Evolutionary conservation across 495 filamentous ascomycete species (phyloP), one percentile per base, ranked within the genome.

Genomic region (Amphirosellinia nigrospora): DNA sequence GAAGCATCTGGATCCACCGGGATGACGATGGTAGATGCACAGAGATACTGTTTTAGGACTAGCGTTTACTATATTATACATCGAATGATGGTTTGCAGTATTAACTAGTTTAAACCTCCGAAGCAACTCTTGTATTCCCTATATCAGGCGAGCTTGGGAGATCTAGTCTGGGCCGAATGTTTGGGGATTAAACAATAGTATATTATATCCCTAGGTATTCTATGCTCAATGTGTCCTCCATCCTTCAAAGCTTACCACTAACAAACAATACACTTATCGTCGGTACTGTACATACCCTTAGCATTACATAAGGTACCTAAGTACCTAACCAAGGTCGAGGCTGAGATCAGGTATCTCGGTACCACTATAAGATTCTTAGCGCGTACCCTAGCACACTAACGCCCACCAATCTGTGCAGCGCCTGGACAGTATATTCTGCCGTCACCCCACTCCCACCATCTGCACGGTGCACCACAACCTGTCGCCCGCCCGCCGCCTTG

Each of bases 401-500:
- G 21, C 61, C 61, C 23, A 64, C 61, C 61, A 64, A 64, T 64
- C 61, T 23, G 43, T 39, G 61, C 43, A 32, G 30, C 10, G 55
- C 55, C 50, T 16, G 36, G 39, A 58, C 50, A 53, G 50, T 53
- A 53, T 75, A 68, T 74, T 71, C 70, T 34, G 45, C 71, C 71
- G 73, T 73, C 75, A 75, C 74, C 75, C 73, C 75, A 77, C 75
- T 72, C 45, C 66, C 26, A 70, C 71, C 60, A 58, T 36, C 41
- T 21, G 34, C 38, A 46, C 66, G 66, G 53, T 56, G 66, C 66
- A 68, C 66, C 66, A 52, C 55, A 46, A 60, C 21, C 58, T 41
- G 50, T 36, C 41, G 63, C 63, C 63, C 61, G 41, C 55, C 66
- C n/a, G 73, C 70, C 69, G 73, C 70, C 68, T 75, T 21, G 66